These are phyloP conservation scores for Globisporangium solare DNA, from an alignment of 352 stramenopile genomes.

Conservation along the genomic window DNA sequence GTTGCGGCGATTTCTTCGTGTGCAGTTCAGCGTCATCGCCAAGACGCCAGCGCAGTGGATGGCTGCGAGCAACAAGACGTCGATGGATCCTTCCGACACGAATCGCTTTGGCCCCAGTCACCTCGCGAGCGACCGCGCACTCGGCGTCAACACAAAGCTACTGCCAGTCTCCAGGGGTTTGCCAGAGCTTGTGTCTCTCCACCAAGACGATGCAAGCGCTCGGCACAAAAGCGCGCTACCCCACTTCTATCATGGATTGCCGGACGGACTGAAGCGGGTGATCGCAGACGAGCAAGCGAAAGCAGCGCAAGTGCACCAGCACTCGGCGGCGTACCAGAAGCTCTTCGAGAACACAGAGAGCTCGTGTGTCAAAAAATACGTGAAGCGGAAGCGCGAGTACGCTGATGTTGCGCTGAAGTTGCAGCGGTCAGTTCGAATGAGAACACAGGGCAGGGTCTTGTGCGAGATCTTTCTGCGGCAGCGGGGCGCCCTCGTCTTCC, in stretches of 20 bases:
- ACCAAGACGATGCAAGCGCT: slow-evolving; percentile 27
- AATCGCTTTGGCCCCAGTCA: slow-evolving; percentile 55
- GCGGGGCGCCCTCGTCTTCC: slow-evolving; percentile 41
- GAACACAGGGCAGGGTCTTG: slow-evolving; percentile 44
- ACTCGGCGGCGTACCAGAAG: slow-evolving; percentile 20
- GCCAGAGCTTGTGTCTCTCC: slow-evolving; percentile 30
- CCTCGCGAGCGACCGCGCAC: slow-evolving; percentile 39
- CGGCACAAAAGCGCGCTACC: slow-evolving; percentile 35
- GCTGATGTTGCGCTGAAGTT: slow-evolving; percentile 39
- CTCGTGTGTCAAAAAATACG: slow-evolving; percentile 49
- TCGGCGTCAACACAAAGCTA: slow-evolving; percentile 29
- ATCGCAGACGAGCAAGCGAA: slow-evolving; percentile 53
- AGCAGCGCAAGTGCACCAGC: slow-evolving; percentile 8
- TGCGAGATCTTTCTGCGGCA: slow-evolving; percentile 37
- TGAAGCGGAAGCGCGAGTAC: slow-evolving; percentile 50
- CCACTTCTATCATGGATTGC: slow-evolving; percentile 75
- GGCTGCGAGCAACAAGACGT: slow-evolving; percentile 8
- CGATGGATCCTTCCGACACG: slow-evolving; percentile 23
- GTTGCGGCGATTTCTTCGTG: slow-evolving; percentile 34
- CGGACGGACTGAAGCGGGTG: slow-evolving; percentile 67
- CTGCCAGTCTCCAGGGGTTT: slow-evolving; percentile 34
- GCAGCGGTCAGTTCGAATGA: slow-evolving; percentile 42
- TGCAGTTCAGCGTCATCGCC: slow-evolving; percentile 37
- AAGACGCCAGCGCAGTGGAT: slow-evolving; percentile 49
- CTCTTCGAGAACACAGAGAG: slow-evolving; percentile 55